Percentiles rank a stretch among this genome's conserved stretches.
Evolutionary conservation across 1,284 basidiomycete species (phyloP).

Genomic region (Ustilago nuda): DNA sequence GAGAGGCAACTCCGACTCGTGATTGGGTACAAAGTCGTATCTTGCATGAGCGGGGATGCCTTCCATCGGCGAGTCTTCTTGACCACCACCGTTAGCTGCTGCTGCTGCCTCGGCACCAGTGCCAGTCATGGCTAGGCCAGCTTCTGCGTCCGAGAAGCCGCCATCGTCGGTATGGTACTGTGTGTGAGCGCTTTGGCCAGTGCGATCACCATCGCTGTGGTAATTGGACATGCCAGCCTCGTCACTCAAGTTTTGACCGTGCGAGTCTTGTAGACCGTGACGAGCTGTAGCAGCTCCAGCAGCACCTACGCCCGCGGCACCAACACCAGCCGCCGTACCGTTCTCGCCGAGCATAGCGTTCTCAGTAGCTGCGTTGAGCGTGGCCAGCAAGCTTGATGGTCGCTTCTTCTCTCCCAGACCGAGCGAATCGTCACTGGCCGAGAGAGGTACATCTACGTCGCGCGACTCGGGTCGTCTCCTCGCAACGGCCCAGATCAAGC

Average conservation of each 20-base stretch:
- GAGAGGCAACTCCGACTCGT: constrained; percentile 58
- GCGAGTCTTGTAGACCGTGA: constrained; percentile 72
- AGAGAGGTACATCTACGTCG: constrained; percentile 47
- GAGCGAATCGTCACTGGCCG: constrained; percentile 55
- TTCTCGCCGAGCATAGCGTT: constrained; percentile 88
- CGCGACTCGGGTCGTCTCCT: constrained; percentile 72
- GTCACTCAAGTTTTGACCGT: constrained; percentile 48
- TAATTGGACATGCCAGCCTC: constrained; percentile 69
- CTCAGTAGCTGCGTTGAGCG: constrained; percentile 75
- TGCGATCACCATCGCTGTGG: constrained; percentile 54
- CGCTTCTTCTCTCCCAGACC: constrained; percentile 56
- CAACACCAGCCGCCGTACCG: constrained; percentile 75
- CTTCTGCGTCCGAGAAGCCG: constrained; percentile 37
- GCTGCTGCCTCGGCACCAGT: constrained; percentile 74
- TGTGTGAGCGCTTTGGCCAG: constrained; percentile 37
- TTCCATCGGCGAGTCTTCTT: constrained; percentile 46
- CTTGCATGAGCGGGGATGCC: constrained; percentile 62
- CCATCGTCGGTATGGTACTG: constrained; percentile 69
- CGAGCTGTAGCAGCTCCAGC: constrained; percentile 35
- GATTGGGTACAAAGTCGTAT: constrained; percentile 63
- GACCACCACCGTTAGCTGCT: constrained; percentile 30
- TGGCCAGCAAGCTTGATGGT: constrained; percentile 62
- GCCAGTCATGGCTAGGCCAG: constrained; percentile 20
- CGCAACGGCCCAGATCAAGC: constrained; percentile 88
- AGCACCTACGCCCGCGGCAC: constrained; percentile 21